phyloP scores from a whole-genome alignment of 345 rosid species.

The Mangifera indica region DNA sequence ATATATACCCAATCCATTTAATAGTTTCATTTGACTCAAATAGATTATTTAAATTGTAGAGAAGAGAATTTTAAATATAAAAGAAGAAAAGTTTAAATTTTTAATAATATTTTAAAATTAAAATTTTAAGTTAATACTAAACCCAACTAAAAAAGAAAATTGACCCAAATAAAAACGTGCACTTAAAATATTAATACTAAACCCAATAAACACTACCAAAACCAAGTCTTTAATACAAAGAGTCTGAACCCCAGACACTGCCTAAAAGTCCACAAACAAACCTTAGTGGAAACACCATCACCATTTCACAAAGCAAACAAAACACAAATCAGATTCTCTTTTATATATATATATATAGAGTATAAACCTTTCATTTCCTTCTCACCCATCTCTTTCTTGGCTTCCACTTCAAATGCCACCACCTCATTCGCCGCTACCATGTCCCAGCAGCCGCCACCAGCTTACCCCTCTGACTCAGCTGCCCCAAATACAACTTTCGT shows the following conservation, averaged over 20 bases:
- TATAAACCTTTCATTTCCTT: constrained; percentile 2
- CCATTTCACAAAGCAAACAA: not conserved
- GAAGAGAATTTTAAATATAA: too few species aligned
- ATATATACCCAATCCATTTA: too few species aligned
- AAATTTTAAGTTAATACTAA: too few species aligned
- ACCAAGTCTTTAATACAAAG: not conserved
- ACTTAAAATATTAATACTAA: constrained; percentile 12
- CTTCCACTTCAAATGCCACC: constrained; percentile 15
- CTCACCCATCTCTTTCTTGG: constrained; percentile 23
- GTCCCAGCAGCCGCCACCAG: constrained; percentile 30
- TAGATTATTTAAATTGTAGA: too few species aligned
- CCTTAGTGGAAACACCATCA: not conserved
- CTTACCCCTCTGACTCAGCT: constrained; percentile 45
- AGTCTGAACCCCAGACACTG: not conserved
- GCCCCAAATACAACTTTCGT: constrained; percentile 78
- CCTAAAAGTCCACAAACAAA: not conserved
- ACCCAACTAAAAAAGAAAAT: too few species aligned
- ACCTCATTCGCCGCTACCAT: constrained; percentile 16
- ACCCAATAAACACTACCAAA: not conserved
- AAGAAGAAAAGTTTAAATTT: too few species aligned
- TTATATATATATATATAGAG: not conserved
- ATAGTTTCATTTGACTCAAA: too few species aligned
- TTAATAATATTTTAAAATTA: too few species aligned
- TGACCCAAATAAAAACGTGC: too few species aligned
- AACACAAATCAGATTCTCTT: not conserved